Percentiles rank a stretch among this genome's conserved stretches.
These are phyloP conservation scores for Diaporthe ilicicola DNA, from an alignment of 2,329 filamentous ascomycete species.

Conservation along the genomic window DNA sequence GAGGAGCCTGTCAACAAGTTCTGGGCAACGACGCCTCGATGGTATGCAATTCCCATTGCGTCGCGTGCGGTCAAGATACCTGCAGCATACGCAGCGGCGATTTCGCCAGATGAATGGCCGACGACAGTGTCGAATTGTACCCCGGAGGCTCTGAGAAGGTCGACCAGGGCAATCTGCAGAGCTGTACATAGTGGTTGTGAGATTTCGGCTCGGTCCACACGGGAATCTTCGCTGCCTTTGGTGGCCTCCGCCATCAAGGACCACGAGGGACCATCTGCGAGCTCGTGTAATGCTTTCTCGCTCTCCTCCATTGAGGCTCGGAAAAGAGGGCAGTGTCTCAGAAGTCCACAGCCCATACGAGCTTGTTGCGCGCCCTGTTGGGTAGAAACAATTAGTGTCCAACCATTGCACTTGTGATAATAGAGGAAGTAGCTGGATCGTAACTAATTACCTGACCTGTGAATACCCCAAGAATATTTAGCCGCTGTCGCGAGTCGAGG, in stretches of 20 bases:
- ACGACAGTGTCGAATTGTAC: conserved; percentile 41
- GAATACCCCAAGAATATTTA: conserved; percentile 42
- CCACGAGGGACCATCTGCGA: conserved; percentile 36
- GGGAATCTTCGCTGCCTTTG: conserved; percentile 33
- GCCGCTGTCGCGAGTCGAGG: neutral
- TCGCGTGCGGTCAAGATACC: conserved; percentile 37
- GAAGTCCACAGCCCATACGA: conserved; percentile 44
- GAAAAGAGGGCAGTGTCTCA: conserved; percentile 36
- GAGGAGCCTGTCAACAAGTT: conserved; percentile 35
- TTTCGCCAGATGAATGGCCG: conserved; percentile 47
- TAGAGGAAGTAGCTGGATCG: too few species aligned
- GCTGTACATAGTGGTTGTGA: conserved; percentile 50
- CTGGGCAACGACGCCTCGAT: conserved; percentile 42
- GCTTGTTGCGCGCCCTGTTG: conserved; percentile 43
- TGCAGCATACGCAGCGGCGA: conserved; percentile 52
- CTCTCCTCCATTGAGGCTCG: conserved; percentile 32
- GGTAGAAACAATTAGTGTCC: too few species aligned
- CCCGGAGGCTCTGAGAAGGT: conserved; percentile 44
- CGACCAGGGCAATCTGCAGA: conserved; percentile 50
- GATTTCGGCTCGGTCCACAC: conserved; percentile 39
- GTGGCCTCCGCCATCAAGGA: conserved; percentile 37
- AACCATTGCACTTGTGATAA: too few species aligned
- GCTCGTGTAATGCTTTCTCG: conserved; percentile 32
- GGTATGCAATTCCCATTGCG: conserved; percentile 50
- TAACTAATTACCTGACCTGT: conserved; percentile 42